phyloP scores from a whole-genome alignment of 352 stramenopile genomes.

The Phytophthora capsici region DNA sequence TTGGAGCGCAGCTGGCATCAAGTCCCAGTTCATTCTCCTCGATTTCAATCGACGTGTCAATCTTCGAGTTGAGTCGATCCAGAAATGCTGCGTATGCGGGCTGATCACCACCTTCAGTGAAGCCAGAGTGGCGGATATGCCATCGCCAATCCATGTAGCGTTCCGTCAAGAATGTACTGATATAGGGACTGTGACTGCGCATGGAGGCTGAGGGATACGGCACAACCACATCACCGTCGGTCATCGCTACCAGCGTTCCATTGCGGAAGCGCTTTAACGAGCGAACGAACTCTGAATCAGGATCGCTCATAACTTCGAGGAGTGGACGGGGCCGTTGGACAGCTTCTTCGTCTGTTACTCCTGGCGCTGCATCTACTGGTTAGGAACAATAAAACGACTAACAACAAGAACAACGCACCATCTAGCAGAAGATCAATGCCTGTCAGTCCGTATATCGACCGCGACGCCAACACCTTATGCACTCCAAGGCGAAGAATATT shows the following conservation, averaged over 20 bases:
- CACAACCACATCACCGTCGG: constrained; percentile 77
- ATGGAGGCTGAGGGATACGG: constrained; percentile 78
- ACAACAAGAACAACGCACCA: constrained; percentile 27
- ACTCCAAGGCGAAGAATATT: constrained; percentile 75
- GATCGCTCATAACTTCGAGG: constrained; percentile 72
- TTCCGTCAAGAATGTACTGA: constrained; percentile 55
- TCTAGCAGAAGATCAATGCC: constrained; percentile 77
- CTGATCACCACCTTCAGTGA: constrained; percentile 22
- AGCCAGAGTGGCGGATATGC: constrained; percentile 76
- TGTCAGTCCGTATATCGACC: constrained; percentile 75
- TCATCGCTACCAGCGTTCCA: constrained; percentile 78
- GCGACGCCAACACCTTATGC: constrained; percentile 68
- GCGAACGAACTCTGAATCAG: constrained; percentile 55
- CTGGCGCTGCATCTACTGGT: constrained; percentile 21
- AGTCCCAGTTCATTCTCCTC: constrained; percentile 45
- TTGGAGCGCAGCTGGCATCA: constrained; percentile 40
- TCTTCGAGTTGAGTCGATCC: constrained; percentile 43
- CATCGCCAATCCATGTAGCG: constrained; percentile 71
- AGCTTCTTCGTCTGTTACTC: constrained; percentile 7
- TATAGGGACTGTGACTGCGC: constrained; percentile 73
- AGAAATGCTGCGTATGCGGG: constrained; percentile 32
- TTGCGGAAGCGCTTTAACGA: constrained; percentile 63
- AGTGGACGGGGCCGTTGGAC: constrained; percentile 37
- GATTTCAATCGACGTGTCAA: constrained; percentile 53
- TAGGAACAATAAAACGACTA: neutral